A percentile compares a stretch with the other conserved stretches of the same genome.
Conservation (phyloP, 768 basidiomycete genomes). For the Tricholoma bakamatsutake region DNA sequence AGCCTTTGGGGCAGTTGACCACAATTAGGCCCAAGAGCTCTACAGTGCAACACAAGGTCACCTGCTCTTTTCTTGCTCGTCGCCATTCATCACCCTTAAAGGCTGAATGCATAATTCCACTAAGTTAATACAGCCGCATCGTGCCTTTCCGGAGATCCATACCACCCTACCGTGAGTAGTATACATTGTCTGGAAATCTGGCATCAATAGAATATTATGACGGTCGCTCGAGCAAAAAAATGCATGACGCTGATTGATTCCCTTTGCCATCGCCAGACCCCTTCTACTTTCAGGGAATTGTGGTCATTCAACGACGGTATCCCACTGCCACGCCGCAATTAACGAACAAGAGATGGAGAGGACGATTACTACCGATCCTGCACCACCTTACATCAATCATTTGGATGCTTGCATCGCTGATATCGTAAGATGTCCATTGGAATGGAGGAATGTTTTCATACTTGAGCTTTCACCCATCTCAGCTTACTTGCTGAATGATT, state of each 20-base stretch:
- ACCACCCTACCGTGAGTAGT: not conserved
- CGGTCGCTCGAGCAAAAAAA: not conserved
- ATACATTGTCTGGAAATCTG: not conserved
- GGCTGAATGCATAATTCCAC: not conserved
- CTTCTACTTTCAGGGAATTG: not conserved
- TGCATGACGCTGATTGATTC: not conserved
- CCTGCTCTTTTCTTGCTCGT: not conserved
- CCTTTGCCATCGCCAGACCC: not conserved
- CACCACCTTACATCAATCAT: not conserved
- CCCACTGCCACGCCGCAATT: not conserved
- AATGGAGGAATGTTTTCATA: not conserved
- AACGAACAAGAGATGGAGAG: not conserved
- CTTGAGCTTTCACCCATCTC: not conserved
- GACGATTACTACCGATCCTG: not conserved
- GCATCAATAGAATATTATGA: not conserved
- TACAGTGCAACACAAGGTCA: not conserved
- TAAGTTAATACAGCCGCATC: not conserved
- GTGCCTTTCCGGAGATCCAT: not conserved
- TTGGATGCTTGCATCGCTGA: not conserved
- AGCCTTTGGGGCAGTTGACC: not conserved
- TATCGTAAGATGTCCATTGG: not conserved
- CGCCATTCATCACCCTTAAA: not conserved
- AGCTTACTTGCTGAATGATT: not conserved
- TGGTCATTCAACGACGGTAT: not conserved
- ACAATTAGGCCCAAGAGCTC: not conserved